Evolutionary conservation across 1,284 basidiomycete genomes (phyloP).

Genomic region (Abortiporus biennis): DNA sequence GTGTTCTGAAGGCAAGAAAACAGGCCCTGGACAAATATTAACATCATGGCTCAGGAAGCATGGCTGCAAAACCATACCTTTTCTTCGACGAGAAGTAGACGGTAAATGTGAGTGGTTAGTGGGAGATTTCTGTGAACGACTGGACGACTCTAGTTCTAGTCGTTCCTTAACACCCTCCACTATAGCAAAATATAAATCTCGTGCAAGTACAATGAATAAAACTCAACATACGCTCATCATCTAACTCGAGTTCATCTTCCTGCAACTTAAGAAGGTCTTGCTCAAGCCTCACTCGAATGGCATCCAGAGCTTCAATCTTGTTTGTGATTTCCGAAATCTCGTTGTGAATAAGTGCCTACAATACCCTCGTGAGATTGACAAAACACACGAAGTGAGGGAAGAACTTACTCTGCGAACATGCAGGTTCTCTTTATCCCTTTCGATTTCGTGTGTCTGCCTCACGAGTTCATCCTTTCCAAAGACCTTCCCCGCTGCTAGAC

Average conservation of each 20-base stretch:
- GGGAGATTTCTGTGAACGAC: conserved; percentile 28
- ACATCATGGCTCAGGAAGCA: conserved; percentile 17
- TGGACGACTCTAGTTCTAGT: conserved; percentile 51
- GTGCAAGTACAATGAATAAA: background rate
- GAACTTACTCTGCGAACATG: conserved; percentile 74
- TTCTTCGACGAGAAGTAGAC: conserved; percentile 62
- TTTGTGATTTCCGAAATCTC: conserved; percentile 85
- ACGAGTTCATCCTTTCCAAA: conserved; percentile 79
- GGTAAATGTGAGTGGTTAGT: conserved; percentile 40
- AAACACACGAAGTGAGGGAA: background rate
- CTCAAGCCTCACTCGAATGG: conserved; percentile 77
- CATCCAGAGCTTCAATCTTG: conserved; percentile 85
- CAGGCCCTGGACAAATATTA: conserved; percentile 55
- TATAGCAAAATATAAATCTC: conserved; percentile 22
- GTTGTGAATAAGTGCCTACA: conserved; percentile 71
- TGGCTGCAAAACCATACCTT: conserved; percentile 40
- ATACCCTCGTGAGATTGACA: conserved; percentile 10
- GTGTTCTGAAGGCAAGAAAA: conserved; percentile 96
- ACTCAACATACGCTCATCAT: conserved; percentile 81
- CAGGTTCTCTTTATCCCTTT: conserved; percentile 84
- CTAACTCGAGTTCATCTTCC: conserved; percentile 93
- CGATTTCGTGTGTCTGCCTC: conserved; percentile 79
- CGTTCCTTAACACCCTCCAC: conserved; percentile 87
- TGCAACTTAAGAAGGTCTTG: conserved; percentile 82
- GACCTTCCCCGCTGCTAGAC: conserved; percentile 61